phyloP scores from a whole-genome alignment of 73 alveolate species.

The Paramecium tetraurelia region DNA sequence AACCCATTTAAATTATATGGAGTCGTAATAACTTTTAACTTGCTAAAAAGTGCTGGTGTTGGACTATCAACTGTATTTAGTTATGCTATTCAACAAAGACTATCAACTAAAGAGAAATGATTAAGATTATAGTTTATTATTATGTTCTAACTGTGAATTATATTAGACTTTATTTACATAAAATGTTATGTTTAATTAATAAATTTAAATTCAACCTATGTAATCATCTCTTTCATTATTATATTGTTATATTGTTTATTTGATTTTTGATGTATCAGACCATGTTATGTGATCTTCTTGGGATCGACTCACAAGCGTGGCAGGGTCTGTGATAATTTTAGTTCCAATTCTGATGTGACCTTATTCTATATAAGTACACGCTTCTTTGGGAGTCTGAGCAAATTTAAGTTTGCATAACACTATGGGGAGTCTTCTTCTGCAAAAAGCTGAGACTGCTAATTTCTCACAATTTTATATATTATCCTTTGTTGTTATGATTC shows the following conservation, averaged over 20 bases:
- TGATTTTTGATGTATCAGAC: constrained; percentile 87
- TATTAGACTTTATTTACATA: not conserved
- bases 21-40: not conserved
- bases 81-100: constrained; percentile 6
- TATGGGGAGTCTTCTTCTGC: constrained; percentile 98
- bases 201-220: constrained; percentile 55
- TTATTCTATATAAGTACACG: constrained; percentile 78
- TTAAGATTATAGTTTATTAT: not conserved
- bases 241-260: constrained; percentile 89
- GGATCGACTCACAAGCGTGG: constrained; percentile 94
- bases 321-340: constrained; percentile 97
- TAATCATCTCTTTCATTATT: constrained; percentile 94
- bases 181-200: not conserved
- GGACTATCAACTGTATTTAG: constrained; percentile 32
- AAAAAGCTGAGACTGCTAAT: constrained; percentile 92
- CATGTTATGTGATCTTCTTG: constrained; percentile 98
- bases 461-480: constrained; percentile 85
- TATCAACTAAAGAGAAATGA: not conserved
- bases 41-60: constrained; percentile 22
- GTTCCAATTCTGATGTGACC: constrained; percentile 98
- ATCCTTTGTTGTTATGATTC: constrained; percentile 80
- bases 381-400: constrained; percentile 90
- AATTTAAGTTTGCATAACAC: constrained; percentile 88
- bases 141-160: not conserved
- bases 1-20: constrained; percentile 33